A percentile compares a stretch with the other conserved stretches of the same genome.
Conservation (phyloP, 2,329 filamentous ascomycete genomes). For the Polychaeton citri region DNA sequence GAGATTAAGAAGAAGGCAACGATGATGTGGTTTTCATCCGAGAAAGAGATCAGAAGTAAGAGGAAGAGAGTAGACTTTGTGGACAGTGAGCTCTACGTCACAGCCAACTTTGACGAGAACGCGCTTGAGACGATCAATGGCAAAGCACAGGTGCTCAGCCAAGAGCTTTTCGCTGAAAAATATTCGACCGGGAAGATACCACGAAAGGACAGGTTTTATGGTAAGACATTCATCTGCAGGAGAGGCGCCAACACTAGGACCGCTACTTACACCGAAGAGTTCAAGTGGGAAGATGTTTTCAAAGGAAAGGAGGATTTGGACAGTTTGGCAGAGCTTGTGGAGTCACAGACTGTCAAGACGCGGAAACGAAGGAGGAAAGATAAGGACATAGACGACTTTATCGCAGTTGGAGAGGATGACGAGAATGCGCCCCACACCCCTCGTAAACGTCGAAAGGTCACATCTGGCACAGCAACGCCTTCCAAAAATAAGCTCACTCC, state of each 20-base stretch:
- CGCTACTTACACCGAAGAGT: conserved; percentile 82
- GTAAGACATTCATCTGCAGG: conserved; percentile 81
- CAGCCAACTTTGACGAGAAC: conserved; percentile 75
- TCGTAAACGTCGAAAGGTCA: conserved; percentile 35
- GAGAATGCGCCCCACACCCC: conserved; percentile 29
- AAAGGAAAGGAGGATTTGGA: conserved; percentile 53
- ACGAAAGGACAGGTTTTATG: conserved; percentile 57
- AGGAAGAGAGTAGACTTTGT: conserved; percentile 68
- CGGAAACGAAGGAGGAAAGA: conserved; percentile 35
- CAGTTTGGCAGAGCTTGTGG: conserved; percentile 52
- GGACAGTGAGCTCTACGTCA: conserved; percentile 80
- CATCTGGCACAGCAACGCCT: conserved; percentile 29
- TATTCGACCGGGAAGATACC: conserved; percentile 68
- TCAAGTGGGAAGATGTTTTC: conserved; percentile 80
- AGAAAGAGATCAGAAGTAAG: conserved; percentile 75
- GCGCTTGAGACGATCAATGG: conserved; percentile 81
- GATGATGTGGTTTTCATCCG: conserved; percentile 19
- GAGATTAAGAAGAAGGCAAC: conserved; percentile 1
- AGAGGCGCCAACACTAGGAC: conserved; percentile 81
- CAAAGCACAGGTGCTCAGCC: conserved; percentile 68
- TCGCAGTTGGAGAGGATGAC: conserved; percentile 22
- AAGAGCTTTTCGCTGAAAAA: conserved; percentile 48
- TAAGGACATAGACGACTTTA: conserved; percentile 31
- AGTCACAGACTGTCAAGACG: conserved; percentile 59
- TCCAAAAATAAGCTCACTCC: conserved; percentile 33